Evolutionary conservation across 345 rosid species (phyloP).

Genomic region (Camelina hispida): DNA sequence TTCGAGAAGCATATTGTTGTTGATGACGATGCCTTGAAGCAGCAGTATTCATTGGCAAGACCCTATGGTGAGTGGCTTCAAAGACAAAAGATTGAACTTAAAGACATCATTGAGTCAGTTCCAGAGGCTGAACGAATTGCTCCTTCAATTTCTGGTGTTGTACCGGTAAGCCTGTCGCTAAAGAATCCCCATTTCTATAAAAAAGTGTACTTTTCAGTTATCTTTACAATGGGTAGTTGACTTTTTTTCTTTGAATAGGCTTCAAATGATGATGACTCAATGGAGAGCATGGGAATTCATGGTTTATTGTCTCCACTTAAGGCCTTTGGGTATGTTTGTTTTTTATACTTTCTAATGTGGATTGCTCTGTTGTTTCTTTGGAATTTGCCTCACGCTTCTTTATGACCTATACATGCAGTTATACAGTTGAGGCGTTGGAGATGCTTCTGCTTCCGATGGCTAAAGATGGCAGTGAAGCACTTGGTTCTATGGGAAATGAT

Average conservation of each 20-base stretch:
- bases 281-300: slow-evolving; percentile 89
- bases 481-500: slow-evolving; percentile 99
- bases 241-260: slow-evolving; percentile 48
- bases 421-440: slow-evolving; percentile 94
- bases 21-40: slow-evolving; percentile 93
- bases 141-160: slow-evolving; percentile 75
- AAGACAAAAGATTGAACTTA: slow-evolving; percentile 87
- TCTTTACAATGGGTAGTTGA: slow-evolving; percentile 1
- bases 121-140: slow-evolving; percentile 59
- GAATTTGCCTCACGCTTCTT: slow-evolving; percentile 9
- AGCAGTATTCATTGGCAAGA: slow-evolving; percentile 85
- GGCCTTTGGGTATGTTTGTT: slow-evolving; percentile 85
- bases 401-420: slow-evolving; percentile 57
- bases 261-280: slow-evolving; percentile 70
- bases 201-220: too few relatives aligned
- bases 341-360: neutral
- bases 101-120: slow-evolving; percentile 73
- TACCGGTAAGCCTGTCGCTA: slow-evolving; percentile 53
- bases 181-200: neutral
- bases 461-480: slow-evolving; percentile 93
- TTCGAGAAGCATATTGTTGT: slow-evolving; percentile 95
- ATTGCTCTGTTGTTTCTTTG: slow-evolving; percentile 4
- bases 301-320: slow-evolving; percentile 90
- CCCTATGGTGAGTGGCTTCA: slow-evolving; percentile 95
- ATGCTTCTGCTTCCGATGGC: slow-evolving; percentile 99